These are phyloP conservation scores for Claviceps paspali DNA, from an alignment of 2,329 filamentous ascomycete genomes.

Conservation along the genomic window DNA sequence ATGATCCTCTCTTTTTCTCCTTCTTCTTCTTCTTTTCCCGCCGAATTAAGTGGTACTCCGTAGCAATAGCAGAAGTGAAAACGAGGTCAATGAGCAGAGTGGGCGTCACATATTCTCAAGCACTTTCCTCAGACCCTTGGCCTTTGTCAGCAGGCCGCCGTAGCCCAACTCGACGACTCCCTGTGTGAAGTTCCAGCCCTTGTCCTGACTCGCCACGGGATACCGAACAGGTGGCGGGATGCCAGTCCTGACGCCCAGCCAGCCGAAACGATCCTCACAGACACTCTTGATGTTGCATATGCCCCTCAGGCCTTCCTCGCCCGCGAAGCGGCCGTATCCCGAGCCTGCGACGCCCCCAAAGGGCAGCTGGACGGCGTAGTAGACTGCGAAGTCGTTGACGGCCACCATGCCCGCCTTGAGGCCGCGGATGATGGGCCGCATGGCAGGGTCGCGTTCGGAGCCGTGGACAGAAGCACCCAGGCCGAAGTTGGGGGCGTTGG, in stretches of 20 bases:
- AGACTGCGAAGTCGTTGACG: slow-evolving; percentile 89
- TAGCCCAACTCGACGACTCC: slow-evolving; percentile 49
- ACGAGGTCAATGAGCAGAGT: too few relatives aligned
- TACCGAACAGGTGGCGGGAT: slow-evolving; percentile 75
- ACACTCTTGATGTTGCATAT: slow-evolving; percentile 81
- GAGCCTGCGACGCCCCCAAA: slow-evolving; percentile 86
- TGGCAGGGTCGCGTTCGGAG: slow-evolving; percentile 39
- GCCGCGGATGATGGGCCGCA: slow-evolving; percentile 49
- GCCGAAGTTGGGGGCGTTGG: slow-evolving; percentile 73
- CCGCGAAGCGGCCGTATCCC: slow-evolving; percentile 86
- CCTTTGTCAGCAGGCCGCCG: slow-evolving; percentile 24
- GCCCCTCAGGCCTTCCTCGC: slow-evolving; percentile 69
- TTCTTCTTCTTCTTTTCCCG: too few relatives aligned
- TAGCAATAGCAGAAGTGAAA: not conserved
- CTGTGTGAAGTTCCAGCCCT: slow-evolving; percentile 49
- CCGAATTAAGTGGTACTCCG: too few relatives aligned
- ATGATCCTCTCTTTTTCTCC: too few relatives aligned
- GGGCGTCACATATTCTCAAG: slow-evolving; percentile 24
- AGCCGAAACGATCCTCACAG: slow-evolving; percentile 56
- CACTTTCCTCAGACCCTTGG: slow-evolving; percentile 24
- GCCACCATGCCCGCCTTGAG: slow-evolving; percentile 81
- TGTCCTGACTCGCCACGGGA: slow-evolving; percentile 51
- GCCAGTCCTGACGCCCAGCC: slow-evolving; percentile 50
- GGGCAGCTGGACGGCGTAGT: slow-evolving; percentile 84
- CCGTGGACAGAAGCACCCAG: slow-evolving; percentile 86